These are phyloP conservation scores for Xylaria palmicola DNA, from an alignment of 495 filamentous ascomycete genomes.

Conservation along the genomic window DNA sequence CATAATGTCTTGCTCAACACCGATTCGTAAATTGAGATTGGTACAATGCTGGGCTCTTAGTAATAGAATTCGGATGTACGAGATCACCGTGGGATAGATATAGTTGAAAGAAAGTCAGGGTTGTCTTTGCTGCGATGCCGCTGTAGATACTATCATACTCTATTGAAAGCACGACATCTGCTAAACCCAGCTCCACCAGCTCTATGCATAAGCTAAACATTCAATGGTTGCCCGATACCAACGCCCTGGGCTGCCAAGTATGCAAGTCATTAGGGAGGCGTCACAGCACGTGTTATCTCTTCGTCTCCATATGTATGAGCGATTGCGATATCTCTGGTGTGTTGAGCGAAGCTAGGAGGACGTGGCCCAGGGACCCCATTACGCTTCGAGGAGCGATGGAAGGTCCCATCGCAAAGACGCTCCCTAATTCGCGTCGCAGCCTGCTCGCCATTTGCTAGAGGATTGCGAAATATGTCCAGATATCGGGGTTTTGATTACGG, in stretches of 20 bases:
- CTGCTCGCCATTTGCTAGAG: constrained; percentile 1
- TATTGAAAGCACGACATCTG: constrained; percentile 25
- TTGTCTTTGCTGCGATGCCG: background rate
- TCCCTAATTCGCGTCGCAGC: background rate
- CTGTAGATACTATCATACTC: constrained; percentile 19
- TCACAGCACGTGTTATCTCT: background rate
- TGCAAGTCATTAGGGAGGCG: background rate
- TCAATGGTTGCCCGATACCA: background rate
- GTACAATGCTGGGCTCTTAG: background rate
- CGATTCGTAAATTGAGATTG: background rate
- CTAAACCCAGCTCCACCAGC: constrained; percentile 7
- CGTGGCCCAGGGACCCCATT: background rate
- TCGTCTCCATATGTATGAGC: background rate
- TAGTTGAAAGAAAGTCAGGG: background rate
- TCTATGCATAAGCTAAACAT: constrained; percentile 10
- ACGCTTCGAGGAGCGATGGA: background rate
- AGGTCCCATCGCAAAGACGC: background rate
- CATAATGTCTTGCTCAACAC: background rate
- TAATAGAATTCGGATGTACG: background rate
- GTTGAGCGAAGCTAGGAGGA: background rate
- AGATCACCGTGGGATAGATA: background rate
- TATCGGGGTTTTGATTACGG: background rate
- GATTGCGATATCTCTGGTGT: background rate
- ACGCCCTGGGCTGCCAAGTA: background rate
- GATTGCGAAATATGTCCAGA: constrained; percentile 8